Conservation (phyloP, 148 eudicot genomes). For the Silene uniflora region DNA sequence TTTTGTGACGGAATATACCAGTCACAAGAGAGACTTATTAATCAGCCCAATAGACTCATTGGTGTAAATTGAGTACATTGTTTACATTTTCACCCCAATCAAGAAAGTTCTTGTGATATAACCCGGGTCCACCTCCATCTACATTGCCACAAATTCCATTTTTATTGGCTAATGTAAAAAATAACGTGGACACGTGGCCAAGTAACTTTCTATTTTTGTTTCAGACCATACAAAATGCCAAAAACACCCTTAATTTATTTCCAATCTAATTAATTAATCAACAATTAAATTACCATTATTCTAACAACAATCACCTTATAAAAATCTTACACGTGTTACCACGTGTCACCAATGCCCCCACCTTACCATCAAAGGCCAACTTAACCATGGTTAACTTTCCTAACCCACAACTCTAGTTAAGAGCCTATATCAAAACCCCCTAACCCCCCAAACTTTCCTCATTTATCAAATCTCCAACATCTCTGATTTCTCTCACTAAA, state of each 20-base stretch:
- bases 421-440: conserved; percentile 8
- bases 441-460: conserved; percentile 20
- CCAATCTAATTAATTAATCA: background rate
- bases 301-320: conserved; percentile 11
- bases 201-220: conserved; percentile 13
- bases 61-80: no score
- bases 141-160: conserved; percentile 1
- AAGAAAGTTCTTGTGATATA: conserved; percentile 20
- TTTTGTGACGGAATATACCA: no score
- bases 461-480: conserved; percentile 20
- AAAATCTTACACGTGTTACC: conserved; percentile 24
- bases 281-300: background rate
- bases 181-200: conserved; percentile 29
- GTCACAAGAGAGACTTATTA: no score
- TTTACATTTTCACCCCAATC: conserved; percentile 6
- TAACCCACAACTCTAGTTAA: conserved; percentile 23
- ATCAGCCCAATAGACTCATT: no score
- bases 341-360: conserved; percentile 26
- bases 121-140: conserved; percentile 9
- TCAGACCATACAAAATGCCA: background rate
- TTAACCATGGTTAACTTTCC: conserved; percentile 22
- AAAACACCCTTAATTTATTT: conserved; percentile 17
- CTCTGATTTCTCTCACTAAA: background rate
- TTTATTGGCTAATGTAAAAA: conserved; percentile 14
- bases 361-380: background rate